Evolutionary conservation across 345 rosid species (phyloP), one percentile per base, ranked within the genome.

Genomic region (Gossypium australe): DNA sequence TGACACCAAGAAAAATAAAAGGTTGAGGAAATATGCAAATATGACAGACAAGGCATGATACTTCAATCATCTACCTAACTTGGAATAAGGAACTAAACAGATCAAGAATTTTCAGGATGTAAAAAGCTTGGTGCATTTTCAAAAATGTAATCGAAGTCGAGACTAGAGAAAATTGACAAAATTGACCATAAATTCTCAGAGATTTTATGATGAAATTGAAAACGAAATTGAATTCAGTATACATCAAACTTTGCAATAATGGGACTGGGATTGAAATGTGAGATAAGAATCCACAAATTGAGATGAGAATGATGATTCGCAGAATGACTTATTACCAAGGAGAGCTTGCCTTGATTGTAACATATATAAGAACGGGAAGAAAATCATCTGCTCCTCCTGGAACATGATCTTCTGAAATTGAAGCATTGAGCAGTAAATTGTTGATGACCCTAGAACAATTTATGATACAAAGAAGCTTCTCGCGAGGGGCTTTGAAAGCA

Each of bases 281-380:
- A 38, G 7, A 56, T 7, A 17, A 4, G 55, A 73, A 55, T 75
- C 49, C 2, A 4, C 10, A 71, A 64, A 11, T 38, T 25, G 77
- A 70, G 74, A 70, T 70, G 62, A 47, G 51, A 73, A 74, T 63
- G 41, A 77, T 70, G 44, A 52, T 48, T 62, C 78, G 64, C 63
- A 61, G 84, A 75, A 77, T 17, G 79, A 78, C 70, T 75, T 82
- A 82, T 86, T 86, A 87, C 89, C 90, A 82, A 89, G 81, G 79
- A 86, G 84, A 80, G 79, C 85, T 84, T 88, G 88, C 97, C 94
- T 85, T 87, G 84, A 88, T 81, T 58, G 82, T 81, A 76, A 85
- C 82, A 80, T 84, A 82, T 74, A 81, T 81, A 70, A 90, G 87
- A 79, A 86, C 87, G 1, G 89, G 91, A 76, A 87, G 91, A 43